Evolutionary conservation across 108 stramenopile species (phyloP).

Genomic region (Skeletonema menzelii): DNA sequence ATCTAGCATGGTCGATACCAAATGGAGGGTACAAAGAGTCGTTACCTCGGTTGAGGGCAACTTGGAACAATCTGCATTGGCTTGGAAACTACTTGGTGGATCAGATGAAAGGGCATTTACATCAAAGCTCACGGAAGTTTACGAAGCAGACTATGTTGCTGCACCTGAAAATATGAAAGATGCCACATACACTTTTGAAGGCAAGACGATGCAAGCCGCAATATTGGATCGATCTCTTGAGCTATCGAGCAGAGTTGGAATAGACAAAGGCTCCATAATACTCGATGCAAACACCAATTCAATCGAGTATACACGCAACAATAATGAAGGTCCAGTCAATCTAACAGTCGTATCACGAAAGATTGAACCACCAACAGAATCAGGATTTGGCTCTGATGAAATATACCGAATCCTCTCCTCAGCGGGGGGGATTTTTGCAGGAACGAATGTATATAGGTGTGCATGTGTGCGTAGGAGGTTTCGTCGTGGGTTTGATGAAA

Average conservation of each 20-base stretch:
- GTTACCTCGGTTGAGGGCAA: slow-evolving; percentile 61
- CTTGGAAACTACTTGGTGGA: slow-evolving; percentile 60
- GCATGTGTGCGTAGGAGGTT: slow-evolving; percentile 52
- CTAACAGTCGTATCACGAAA: slow-evolving; percentile 46
- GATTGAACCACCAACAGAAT: slow-evolving; percentile 49
- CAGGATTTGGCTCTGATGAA: slow-evolving; percentile 59
- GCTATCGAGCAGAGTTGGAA: slow-evolving; percentile 28
- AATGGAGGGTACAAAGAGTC: slow-evolving; percentile 46
- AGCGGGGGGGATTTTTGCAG: slow-evolving; percentile 40
- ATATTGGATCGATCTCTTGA: slow-evolving; percentile 60
- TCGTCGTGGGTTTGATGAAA: slow-evolving; percentile 49
- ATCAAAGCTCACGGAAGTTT: slow-evolving; percentile 35
- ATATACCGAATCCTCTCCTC: slow-evolving; percentile 35
- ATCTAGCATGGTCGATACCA: slow-evolving; percentile 48
- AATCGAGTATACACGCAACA: slow-evolving; percentile 14
- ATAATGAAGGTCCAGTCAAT: slow-evolving; percentile 11
- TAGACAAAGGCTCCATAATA: slow-evolving; percentile 12
- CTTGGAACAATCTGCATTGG: slow-evolving; percentile 50
- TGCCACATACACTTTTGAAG: slow-evolving; percentile 35
- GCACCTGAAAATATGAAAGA: slow-evolving; percentile 29
- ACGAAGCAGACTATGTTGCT: slow-evolving; percentile 38
- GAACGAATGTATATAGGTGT: slow-evolving; percentile 29
- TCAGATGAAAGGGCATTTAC: slow-evolving; percentile 14
- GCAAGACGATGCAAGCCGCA: slow-evolving; percentile 19
- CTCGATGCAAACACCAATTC: slow-evolving; percentile 16